These are phyloP conservation scores for Elsinoe ampelina DNA, from an alignment of 2,329 filamentous ascomycete species.

Conservation along the genomic window DNA sequence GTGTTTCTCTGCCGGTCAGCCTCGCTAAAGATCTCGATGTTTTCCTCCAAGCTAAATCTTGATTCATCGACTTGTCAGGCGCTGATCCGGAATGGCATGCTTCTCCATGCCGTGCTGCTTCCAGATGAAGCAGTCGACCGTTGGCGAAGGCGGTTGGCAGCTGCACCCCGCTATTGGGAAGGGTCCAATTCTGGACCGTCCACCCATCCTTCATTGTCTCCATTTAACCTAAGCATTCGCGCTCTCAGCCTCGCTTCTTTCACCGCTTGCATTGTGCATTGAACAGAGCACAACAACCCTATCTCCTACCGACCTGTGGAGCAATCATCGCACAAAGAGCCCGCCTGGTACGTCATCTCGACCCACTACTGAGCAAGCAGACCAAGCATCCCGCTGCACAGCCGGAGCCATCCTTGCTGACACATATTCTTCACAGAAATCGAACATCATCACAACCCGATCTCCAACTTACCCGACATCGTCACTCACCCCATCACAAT, in stretches of 20 bases:
- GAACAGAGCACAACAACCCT: neutral
- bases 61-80: too few relatives aligned
- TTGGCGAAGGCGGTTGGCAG: neutral
- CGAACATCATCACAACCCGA: neutral
- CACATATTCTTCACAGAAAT: neutral
- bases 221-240: constrained; percentile 5
- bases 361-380: neutral
- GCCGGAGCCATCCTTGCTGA: neutral
- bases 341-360: constrained; percentile 5
- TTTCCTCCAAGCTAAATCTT: too few relatives aligned
- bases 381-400: neutral
- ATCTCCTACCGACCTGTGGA: neutral
- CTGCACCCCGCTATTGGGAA: constrained; percentile 11
- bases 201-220: neutral
- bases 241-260: neutral
- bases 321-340: neutral
- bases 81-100: neutral
- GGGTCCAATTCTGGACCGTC: constrained; percentile 5
- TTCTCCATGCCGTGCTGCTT: neutral
- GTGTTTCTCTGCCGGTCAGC: too few relatives aligned
- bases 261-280: neutral
- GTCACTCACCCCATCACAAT: constrained; percentile 17
- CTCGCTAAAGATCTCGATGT: too few relatives aligned
- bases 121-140: neutral
- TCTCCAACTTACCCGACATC: neutral